A percentile compares a stretch with the other conserved stretches of the same genome.
Conservation (phyloP, 1,284 basidiomycete genomes). For the Ustilago trichophora region DNA sequence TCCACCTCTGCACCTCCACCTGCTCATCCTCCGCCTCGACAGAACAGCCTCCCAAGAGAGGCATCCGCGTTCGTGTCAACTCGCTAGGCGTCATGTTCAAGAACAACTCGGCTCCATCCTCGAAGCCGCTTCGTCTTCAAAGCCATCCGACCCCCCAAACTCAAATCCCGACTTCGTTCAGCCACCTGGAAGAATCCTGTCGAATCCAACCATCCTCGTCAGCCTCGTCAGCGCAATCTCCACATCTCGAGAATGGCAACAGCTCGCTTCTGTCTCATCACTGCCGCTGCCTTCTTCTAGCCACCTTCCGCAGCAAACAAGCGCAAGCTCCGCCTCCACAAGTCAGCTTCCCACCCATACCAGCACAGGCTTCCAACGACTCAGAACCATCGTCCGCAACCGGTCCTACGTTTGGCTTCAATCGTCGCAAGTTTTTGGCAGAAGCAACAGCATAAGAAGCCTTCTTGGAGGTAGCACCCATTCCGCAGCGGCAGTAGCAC, state of each 20-base stretch:
- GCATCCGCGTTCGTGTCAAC: slow-evolving; percentile 32
- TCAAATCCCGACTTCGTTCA: slow-evolving; percentile 20
- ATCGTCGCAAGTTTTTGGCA: slow-evolving; percentile 46
- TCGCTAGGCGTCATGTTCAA: slow-evolving; percentile 34
- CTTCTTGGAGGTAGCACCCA: slow-evolving; percentile 16
- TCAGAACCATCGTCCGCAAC: background rate
- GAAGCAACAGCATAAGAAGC: slow-evolving; percentile 42
- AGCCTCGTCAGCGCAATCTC: slow-evolving; percentile 1
- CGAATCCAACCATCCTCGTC: background rate
- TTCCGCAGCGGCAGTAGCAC: background rate
- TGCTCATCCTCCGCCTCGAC: background rate
- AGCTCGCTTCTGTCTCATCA: slow-evolving; percentile 1
- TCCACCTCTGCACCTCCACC: background rate
- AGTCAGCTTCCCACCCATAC: background rate
- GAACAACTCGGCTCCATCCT: slow-evolving; percentile 6
- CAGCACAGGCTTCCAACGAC: background rate
- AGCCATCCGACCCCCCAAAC: background rate
- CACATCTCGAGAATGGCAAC: background rate
- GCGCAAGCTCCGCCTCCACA: background rate
- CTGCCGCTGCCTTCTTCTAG: background rate
- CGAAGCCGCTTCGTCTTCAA: background rate
- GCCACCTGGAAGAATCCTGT: slow-evolving; percentile 7
- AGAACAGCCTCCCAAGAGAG: slow-evolving; percentile 8
- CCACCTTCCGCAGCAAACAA: background rate
- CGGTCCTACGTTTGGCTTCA: slow-evolving; percentile 10